Evolutionary conservation across 1,284 basidiomycete species (phyloP).

Genomic region (Cryptococcus wingfieldii): DNA sequence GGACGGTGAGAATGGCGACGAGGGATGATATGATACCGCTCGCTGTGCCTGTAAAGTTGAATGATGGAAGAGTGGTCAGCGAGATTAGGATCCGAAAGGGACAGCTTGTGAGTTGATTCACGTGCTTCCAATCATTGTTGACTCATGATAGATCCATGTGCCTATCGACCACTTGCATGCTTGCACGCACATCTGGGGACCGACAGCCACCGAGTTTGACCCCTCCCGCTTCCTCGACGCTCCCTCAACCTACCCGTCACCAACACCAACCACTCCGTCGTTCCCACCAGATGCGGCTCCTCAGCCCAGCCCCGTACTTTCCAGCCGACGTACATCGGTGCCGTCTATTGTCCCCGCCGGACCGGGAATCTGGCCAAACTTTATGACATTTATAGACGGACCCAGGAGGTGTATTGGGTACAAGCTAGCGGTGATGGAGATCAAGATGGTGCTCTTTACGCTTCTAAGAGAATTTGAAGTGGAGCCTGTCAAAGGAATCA

Average conservation of each 20-base stretch:
- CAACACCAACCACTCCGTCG: background rate
- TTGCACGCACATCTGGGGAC: conserved; percentile 22
- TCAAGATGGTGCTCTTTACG: conserved; percentile 26
- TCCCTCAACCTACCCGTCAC: background rate
- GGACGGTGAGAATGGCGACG: conserved; percentile 21
- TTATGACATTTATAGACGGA: conserved; percentile 32
- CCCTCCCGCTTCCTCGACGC: conserved; percentile 17
- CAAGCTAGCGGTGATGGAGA: conserved; percentile 25
- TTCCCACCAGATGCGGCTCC: background rate
- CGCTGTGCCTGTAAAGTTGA: conserved; percentile 19
- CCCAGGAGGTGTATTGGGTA: conserved; percentile 30
- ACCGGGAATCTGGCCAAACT: conserved; percentile 24
- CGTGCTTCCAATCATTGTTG: background rate
- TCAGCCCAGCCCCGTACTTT: background rate
- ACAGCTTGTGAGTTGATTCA: conserved; percentile 10
- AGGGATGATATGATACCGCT: conserved; percentile 31
- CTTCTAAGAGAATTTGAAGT: conserved; percentile 24
- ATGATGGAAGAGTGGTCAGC: conserved; percentile 12
- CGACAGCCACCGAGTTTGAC: conserved; percentile 17
- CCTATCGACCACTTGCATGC: conserved; percentile 29
- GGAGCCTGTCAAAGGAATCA: conserved; percentile 10
- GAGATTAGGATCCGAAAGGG: conserved; percentile 23
- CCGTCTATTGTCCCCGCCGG: conserved; percentile 6
- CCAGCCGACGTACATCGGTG: conserved; percentile 1
- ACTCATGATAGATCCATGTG: conserved; percentile 16